A percentile compares a stretch with the other conserved stretches of the same genome.
Conservation (phyloP, 352 stramenopile species). For the Phytophthora agathidicida region DNA sequence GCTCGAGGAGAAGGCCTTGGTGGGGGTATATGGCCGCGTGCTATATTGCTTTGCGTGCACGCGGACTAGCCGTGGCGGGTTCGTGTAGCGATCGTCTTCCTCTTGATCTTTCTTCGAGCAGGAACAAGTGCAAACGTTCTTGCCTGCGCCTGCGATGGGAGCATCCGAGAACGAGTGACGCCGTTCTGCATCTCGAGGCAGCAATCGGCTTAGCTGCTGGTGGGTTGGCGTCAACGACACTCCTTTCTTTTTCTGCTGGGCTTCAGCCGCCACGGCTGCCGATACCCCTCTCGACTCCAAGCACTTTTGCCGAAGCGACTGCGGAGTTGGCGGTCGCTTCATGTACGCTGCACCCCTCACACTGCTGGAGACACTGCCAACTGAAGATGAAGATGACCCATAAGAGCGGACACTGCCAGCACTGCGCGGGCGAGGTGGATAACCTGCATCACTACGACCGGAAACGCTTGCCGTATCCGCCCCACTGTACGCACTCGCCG, state of each 20-base stretch:
- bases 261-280: slow-evolving; percentile 13
- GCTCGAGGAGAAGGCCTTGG: slow-evolving; percentile 53
- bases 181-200: slow-evolving; percentile 20
- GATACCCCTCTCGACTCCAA: slow-evolving; percentile 53
- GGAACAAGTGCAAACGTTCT: slow-evolving; percentile 10
- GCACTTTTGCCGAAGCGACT: slow-evolving; percentile 74
- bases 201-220: slow-evolving; percentile 5
- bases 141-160: slow-evolving; percentile 10
- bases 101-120: slow-evolving; percentile 17
- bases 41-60: slow-evolving; percentile 76
- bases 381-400: slow-evolving; percentile 24
- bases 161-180: slow-evolving; percentile 54
- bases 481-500: slow-evolving; percentile 1
- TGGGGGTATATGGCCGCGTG: slow-evolving; percentile 56
- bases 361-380: slow-evolving; percentile 26
- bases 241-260: slow-evolving; percentile 46
- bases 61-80: slow-evolving; percentile 52
- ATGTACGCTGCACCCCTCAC: slow-evolving; percentile 66
- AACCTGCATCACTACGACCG: slow-evolving; percentile 9
- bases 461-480: slow-evolving; percentile 18
- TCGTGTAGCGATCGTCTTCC: slow-evolving; percentile 24
- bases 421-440: slow-evolving; percentile 46
- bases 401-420: slow-evolving; percentile 57
- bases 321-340: slow-evolving; percentile 57
- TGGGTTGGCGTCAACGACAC: slow-evolving; percentile 19